A percentile compares a stretch with the other conserved stretches of the same genome.
Conservation (phyloP, 2,329 filamentous ascomycete genomes). For the Periconia sp. region DNA sequence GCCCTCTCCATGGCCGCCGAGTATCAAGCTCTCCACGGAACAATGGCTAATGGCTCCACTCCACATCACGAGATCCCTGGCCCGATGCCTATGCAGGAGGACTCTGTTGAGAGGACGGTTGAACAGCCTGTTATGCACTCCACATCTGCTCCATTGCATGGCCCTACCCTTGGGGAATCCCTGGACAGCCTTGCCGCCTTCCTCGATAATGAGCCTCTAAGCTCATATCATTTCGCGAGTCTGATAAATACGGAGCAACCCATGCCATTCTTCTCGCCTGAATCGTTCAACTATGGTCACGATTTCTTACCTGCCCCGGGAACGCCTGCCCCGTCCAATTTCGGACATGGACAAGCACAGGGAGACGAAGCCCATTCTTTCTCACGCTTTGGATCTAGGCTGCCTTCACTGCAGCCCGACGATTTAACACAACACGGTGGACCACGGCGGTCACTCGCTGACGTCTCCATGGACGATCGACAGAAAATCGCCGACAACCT, state of each 20-base stretch:
- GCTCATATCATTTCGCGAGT: constrained; percentile 48
- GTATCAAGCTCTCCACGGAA: constrained; percentile 46
- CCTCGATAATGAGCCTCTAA: constrained; percentile 45
- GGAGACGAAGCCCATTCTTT: constrained; percentile 38
- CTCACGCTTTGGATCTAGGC: constrained; percentile 47
- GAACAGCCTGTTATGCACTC: constrained; percentile 15
- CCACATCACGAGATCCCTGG: constrained; percentile 17
- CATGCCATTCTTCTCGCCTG: constrained; percentile 50
- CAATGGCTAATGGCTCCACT: constrained; percentile 20
- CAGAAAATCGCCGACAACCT: constrained; percentile 62
- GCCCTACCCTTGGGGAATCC: constrained; percentile 34
- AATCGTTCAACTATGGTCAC: constrained; percentile 40
- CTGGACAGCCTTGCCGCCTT: constrained; percentile 47
- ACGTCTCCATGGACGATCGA: constrained; percentile 43
- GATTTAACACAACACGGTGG: constrained; percentile 23
- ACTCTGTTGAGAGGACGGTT: constrained; percentile 17
- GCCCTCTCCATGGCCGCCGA: constrained; percentile 51
- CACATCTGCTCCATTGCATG: constrained; percentile 17
- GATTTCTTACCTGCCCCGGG: constrained; percentile 27
- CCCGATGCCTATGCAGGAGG: constrained; percentile 19
- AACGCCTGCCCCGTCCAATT: constrained; percentile 9
- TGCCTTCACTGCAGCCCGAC: constrained; percentile 48
- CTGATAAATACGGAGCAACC: constrained; percentile 50
- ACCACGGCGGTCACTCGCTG: constrained; percentile 32
- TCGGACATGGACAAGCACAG: constrained; percentile 21